Conservation (phyloP, 2,329 filamentous ascomycete genomes). For the Calonectria montana region DNA sequence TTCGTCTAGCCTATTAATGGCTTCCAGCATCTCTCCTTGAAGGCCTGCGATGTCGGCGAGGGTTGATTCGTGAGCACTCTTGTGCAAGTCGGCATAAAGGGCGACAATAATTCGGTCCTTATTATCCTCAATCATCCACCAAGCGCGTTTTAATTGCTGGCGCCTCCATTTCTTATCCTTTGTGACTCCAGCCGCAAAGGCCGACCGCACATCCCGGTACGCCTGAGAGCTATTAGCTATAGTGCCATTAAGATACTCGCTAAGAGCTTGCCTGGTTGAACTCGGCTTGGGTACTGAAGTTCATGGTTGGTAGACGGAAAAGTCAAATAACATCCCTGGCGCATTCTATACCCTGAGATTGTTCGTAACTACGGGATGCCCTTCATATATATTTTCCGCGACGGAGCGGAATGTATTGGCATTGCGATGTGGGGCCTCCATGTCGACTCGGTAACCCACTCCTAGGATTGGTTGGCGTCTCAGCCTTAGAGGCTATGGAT, state of each 20-base stretch:
- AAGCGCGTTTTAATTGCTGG: neutral
- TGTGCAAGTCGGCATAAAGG: neutral
- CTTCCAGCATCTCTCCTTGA: slow-evolving; percentile 50
- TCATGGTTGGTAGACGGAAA: neutral
- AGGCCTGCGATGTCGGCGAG: slow-evolving; percentile 18
- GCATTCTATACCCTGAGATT: neutral
- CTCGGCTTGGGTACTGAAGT: neutral
- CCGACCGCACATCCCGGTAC: neutral
- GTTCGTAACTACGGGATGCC: neutral
- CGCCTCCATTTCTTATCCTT: slow-evolving; percentile 2
- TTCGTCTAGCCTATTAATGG: slow-evolving; percentile 51
- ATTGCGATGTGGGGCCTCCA: neutral
- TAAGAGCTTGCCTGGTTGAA: neutral
- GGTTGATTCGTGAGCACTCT: neutral
- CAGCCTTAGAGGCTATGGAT: neutral
- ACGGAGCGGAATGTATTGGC: neutral
- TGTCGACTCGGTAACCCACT: neutral
- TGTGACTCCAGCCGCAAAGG: neutral
- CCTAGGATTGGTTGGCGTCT: neutral
- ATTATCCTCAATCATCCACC: slow-evolving; percentile 8
- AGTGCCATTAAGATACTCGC: too few species aligned
- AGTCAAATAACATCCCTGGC: neutral
- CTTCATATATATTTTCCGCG: neutral
- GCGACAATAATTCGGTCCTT: neutral
- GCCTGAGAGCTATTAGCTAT: neutral